Conservation (phyloP, 179 eudicot genomes). For the Nepenthes alata region DNA sequence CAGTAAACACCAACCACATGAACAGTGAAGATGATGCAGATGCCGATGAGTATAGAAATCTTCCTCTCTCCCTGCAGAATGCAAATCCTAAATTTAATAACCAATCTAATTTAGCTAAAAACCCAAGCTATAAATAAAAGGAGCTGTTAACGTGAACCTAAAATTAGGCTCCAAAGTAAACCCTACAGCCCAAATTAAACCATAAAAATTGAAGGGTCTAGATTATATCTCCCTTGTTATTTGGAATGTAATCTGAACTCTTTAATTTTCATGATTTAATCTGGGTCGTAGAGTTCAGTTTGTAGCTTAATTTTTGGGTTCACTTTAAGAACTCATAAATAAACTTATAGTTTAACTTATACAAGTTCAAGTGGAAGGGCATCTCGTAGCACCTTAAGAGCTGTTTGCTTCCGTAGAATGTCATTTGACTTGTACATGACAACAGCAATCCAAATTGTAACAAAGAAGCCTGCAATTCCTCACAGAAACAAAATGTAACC, state of each 20-base stretch:
- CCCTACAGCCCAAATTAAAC: too few relatives aligned
- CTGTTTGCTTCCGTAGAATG: conserved; percentile 77
- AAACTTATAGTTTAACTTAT: neutral
- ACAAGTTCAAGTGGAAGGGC: too few relatives aligned
- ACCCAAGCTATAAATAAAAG: neutral
- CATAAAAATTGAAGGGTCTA: too few relatives aligned
- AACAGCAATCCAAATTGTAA: conserved; percentile 80
- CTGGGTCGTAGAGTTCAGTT: too few relatives aligned
- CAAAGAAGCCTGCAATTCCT: conserved; percentile 59
- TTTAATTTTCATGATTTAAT: too few relatives aligned
- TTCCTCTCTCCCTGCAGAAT: conserved; percentile 76
- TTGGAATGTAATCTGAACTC: too few relatives aligned
- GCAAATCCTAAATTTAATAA: neutral
- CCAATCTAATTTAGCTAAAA: neutral
- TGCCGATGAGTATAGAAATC: conserved; percentile 44
- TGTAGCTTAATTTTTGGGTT: too few relatives aligned
- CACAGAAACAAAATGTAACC: neutral
- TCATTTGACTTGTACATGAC: conserved; percentile 90
- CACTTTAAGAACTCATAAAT: too few relatives aligned
- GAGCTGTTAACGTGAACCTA: neutral
- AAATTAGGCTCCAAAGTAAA: too few relatives aligned
- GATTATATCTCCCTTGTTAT: too few relatives aligned
- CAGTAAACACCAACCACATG: conserved; percentile 75
- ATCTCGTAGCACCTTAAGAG: conserved; percentile 53
- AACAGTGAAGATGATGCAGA: conserved; percentile 38